A percentile compares a stretch with the other conserved stretches of the same genome.
Evolutionary conservation across 2,329 filamentous ascomycete genomes (phyloP).

Genomic region (Colletotrichum ledebouriae): DNA sequence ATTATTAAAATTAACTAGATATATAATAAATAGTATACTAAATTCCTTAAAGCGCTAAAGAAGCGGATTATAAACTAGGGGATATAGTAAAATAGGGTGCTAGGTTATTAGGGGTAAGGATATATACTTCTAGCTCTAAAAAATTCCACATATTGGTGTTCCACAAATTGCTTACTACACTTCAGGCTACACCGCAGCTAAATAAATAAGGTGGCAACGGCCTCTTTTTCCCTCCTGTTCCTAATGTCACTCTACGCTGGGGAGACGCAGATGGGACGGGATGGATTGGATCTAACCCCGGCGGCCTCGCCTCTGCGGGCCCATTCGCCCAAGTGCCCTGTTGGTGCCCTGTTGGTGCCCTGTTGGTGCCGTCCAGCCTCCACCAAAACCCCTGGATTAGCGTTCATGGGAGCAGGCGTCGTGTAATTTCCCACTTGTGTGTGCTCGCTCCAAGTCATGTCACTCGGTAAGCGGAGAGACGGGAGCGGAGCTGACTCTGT

Average conservation of each 20-base stretch:
- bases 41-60: too few relatives aligned
- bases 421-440: slow-evolving; percentile 42
- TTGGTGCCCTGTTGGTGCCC: slow-evolving; percentile 35
- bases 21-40: too few relatives aligned
- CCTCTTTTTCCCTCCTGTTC: slow-evolving; percentile 12
- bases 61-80: too few relatives aligned
- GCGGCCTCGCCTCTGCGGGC: slow-evolving; percentile 33
- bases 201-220: slow-evolving; percentile 36
- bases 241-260: slow-evolving; percentile 7
- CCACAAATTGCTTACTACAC: slow-evolving; percentile 23
- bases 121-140: too few relatives aligned
- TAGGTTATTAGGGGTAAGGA: too few relatives aligned
- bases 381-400: slow-evolving; percentile 43
- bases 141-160: too few relatives aligned
- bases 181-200: slow-evolving; percentile 1
- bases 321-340: slow-evolving; percentile 34
- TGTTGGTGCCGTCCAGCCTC: slow-evolving; percentile 40
- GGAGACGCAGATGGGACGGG: slow-evolving; percentile 23
- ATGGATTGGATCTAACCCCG: slow-evolving; percentile 33
- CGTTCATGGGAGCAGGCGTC: slow-evolving; percentile 39
- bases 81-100: too few relatives aligned
- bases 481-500: slow-evolving; percentile 44
- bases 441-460: slow-evolving; percentile 33
- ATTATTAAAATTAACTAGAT: too few relatives aligned
- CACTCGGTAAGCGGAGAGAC: background rate